Evolutionary conservation across 2,329 filamentous ascomycete genomes (phyloP).

Genomic region (Trichoderma pleuroti): DNA sequence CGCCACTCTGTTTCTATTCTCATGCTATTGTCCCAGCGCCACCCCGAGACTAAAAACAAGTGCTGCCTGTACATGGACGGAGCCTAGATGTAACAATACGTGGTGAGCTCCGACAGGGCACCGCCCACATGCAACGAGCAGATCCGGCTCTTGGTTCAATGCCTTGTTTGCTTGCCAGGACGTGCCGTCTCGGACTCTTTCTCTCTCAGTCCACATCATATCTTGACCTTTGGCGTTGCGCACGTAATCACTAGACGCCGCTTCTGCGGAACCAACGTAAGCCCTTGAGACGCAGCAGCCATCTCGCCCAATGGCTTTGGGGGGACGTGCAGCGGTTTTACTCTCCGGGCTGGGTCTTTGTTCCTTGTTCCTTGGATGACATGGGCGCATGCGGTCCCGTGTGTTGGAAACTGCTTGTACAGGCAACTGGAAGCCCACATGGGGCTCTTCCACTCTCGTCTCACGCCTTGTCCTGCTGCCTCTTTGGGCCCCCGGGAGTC

Average conservation of each 20-base stretch:
- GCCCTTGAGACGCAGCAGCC: background rate
- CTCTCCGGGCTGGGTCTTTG: too few relatives aligned
- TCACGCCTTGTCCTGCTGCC: background rate
- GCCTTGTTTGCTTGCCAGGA: background rate
- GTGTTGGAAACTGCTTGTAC: background rate
- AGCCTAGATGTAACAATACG: constrained; percentile 1
- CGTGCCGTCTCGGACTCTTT: background rate
- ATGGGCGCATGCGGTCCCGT: background rate
- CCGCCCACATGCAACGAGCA: background rate
- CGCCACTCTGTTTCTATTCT: constrained; percentile 4
- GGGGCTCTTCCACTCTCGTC: background rate
- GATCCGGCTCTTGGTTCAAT: background rate
- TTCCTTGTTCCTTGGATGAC: background rate
- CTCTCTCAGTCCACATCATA: background rate
- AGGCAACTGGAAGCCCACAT: background rate
- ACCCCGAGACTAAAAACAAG: background rate
- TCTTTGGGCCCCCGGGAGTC: background rate
- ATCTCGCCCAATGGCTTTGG: background rate
- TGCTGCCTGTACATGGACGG: background rate
- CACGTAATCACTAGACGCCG: constrained; percentile 13
- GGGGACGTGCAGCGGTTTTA: background rate
- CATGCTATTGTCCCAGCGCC: constrained; percentile 5
- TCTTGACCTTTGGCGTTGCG: constrained; percentile 6
- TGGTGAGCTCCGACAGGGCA: constrained; percentile 13
- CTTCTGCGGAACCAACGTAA: background rate